These are phyloP conservation scores for Hypoxylon sp. DNA, from an alignment of 2,329 filamentous ascomycete species.

Conservation along the genomic window DNA sequence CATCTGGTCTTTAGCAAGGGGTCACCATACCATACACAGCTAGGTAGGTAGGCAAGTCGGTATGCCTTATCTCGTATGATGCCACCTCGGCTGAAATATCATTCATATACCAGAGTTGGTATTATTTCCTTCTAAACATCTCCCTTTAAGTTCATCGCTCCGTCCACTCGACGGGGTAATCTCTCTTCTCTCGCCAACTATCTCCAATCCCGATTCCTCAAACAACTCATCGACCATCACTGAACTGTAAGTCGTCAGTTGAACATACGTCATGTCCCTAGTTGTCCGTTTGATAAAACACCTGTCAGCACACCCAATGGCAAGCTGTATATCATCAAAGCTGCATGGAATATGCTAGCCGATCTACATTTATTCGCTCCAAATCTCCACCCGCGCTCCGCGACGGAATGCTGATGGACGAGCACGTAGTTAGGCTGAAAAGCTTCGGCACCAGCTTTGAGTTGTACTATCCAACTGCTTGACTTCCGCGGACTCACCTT, in stretches of 20 bases:
- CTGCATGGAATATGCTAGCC: constrained; percentile 20
- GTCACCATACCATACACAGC: constrained; percentile 20
- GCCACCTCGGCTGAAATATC: constrained; percentile 17
- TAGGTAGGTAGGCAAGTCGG: not conserved
- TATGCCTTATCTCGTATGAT: constrained; percentile 31
- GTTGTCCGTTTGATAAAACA: constrained; percentile 9
- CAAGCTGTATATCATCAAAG: constrained; percentile 14
- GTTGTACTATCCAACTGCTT: constrained; percentile 22
- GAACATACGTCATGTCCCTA: constrained; percentile 10
- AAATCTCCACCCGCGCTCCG: constrained; percentile 8
- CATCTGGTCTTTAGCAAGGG: constrained; percentile 26
- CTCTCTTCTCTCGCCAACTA: not conserved
- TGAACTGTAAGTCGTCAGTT: constrained; percentile 32
- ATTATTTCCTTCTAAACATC: constrained; percentile 12
- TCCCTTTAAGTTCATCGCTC: constrained; percentile 5
- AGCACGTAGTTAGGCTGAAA: constrained; percentile 11
- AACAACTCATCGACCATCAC: constrained; percentile 16
- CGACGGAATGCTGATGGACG: constrained; percentile 21
- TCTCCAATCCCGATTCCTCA: constrained; percentile 10
- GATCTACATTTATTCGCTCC: constrained; percentile 18
- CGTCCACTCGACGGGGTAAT: constrained; percentile 6
- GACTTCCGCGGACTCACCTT: constrained; percentile 17
- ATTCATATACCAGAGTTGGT: constrained; percentile 20
- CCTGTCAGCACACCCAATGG: constrained; percentile 15
- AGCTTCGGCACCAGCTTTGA: constrained; percentile 8